Evolutionary conservation across 2,329 filamentous ascomycete genomes (phyloP), one percentile per base, ranked within the genome.

Genomic region (Venturiaceae sp.): DNA sequence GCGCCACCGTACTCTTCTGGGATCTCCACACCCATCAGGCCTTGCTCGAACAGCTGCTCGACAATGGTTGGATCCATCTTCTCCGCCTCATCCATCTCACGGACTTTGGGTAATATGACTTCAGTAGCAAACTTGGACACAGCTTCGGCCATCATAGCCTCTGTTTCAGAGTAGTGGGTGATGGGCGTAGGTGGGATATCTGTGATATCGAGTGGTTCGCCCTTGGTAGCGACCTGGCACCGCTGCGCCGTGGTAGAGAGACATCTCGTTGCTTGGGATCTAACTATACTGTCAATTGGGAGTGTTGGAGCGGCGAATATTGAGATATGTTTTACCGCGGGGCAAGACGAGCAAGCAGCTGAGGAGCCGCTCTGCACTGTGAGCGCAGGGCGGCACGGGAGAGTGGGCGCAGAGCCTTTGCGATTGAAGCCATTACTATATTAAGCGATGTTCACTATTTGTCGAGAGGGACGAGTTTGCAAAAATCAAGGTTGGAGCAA

Each of bases 51-150:
- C 56, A 96, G 82, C 75, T 94, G 88, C 77, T 96, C 91, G 5
- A 99, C 87, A 7, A 99, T 75, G 1, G 81, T 72, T 0, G 90
- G 85, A 72, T 97, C 94, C 94, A 99, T 97, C 60, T 81, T 75
- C 79, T 99, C 94, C 32, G 87, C 86, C 80, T 99, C 94, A 72
- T 99, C 94, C 94, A 99, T 99, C 19, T 95, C 92, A 60, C 94
- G 88, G 11, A 90, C 92, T 72, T 91, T 92, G 58, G 94, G 94
- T 55, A 92, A 83, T 64, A 99, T 87, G 32, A 91, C 83, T 58
- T 96, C 91, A 69, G 83, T 85, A 63, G 94, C 91, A 68, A 97
- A 97, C 74, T 94, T 95, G 66, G 84, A 84, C 4, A 99, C 92
- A 1, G 88, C 82, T 59, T 99, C 92, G 62, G 86, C 83, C 88